Evolutionary conservation across 371 early-diverging fungal species (phyloP).

Genomic region (Haplosporangium sp.): DNA sequence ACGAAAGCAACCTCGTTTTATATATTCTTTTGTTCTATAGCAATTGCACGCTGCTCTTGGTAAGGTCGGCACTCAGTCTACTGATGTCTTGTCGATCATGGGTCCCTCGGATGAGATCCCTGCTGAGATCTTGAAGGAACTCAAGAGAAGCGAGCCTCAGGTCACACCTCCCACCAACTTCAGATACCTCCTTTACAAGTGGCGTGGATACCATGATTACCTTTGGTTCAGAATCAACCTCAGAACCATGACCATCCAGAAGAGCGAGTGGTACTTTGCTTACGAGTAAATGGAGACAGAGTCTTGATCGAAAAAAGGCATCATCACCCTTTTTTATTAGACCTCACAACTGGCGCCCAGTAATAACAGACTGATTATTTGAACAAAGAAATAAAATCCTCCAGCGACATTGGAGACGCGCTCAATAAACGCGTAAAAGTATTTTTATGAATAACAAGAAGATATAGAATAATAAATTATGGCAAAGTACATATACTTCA

Average conservation of each 20-base stretch:
- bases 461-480: background rate
- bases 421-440: no score
- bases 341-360: no score
- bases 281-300: slow-evolving; percentile 27
- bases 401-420: no score
- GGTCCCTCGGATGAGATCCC: slow-evolving; percentile 52
- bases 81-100: slow-evolving; percentile 27
- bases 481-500: background rate
- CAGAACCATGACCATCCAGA: slow-evolving; percentile 49
- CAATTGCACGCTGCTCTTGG: slow-evolving; percentile 43
- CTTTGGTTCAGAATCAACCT: slow-evolving; percentile 57
- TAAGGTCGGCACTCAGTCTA: slow-evolving; percentile 56
- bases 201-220: slow-evolving; percentile 67
- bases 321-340: no score
- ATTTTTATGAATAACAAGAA: background rate
- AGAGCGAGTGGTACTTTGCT: slow-evolving; percentile 57
- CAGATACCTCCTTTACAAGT: slow-evolving; percentile 62
- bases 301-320: background rate
- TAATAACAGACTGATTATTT: no score
- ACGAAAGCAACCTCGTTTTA: background rate
- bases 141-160: slow-evolving; percentile 8
- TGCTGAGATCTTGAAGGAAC: slow-evolving; percentile 13
- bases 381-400: no score
- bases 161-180: slow-evolving; percentile 14
- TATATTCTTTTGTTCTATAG: slow-evolving; percentile 2